A percentile compares a stretch with the other conserved stretches of the same genome.
These are phyloP conservation scores for Elsinoe fawcettii DNA, from an alignment of 2,329 filamentous ascomycete species.

Conservation along the genomic window DNA sequence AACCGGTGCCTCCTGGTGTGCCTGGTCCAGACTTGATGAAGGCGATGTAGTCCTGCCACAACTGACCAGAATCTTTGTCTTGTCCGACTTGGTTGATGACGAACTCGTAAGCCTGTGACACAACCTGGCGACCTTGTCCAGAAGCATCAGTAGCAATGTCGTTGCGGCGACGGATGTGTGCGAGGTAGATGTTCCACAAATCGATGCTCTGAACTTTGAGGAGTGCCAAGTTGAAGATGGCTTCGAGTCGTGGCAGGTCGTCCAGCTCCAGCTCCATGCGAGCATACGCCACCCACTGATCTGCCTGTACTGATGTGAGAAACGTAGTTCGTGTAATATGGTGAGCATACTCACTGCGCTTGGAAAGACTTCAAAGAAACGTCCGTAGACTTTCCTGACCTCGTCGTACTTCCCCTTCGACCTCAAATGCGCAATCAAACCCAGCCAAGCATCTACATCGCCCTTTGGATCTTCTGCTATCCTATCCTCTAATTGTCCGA, in stretches of 20 bases:
- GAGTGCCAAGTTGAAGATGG: slow-evolving; percentile 74
- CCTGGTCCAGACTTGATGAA: slow-evolving; percentile 87
- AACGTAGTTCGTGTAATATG: background rate
- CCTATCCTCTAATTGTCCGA: slow-evolving; percentile 78
- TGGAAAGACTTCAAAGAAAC: slow-evolving; percentile 82
- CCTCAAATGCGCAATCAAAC: slow-evolving; percentile 76
- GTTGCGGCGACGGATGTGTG: slow-evolving; percentile 88
- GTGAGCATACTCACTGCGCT: slow-evolving; percentile 63
- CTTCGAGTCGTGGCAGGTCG: slow-evolving; percentile 70
- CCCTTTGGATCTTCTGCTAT: slow-evolving; percentile 88
- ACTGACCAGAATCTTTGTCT: slow-evolving; percentile 78
- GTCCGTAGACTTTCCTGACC: slow-evolving; percentile 69
- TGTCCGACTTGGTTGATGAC: slow-evolving; percentile 83
- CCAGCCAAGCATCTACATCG: slow-evolving; percentile 85
- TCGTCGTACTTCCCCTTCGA: slow-evolving; percentile 75
- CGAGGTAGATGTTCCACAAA: slow-evolving; percentile 87
- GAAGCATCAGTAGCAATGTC: slow-evolving; percentile 73
- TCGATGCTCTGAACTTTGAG: slow-evolving; percentile 72
- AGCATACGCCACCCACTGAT: slow-evolving; percentile 82
- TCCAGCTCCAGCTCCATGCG: slow-evolving; percentile 85
- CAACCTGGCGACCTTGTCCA: slow-evolving; percentile 67
- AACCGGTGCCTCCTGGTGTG: slow-evolving; percentile 67
- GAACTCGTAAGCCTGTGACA: slow-evolving; percentile 85
- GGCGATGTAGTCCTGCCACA: slow-evolving; percentile 93
- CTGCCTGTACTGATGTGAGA: slow-evolving; percentile 57